Conservation (phyloP, 2,329 filamentous ascomycete species). For the Pseudogymnoascus pannorum region DNA sequence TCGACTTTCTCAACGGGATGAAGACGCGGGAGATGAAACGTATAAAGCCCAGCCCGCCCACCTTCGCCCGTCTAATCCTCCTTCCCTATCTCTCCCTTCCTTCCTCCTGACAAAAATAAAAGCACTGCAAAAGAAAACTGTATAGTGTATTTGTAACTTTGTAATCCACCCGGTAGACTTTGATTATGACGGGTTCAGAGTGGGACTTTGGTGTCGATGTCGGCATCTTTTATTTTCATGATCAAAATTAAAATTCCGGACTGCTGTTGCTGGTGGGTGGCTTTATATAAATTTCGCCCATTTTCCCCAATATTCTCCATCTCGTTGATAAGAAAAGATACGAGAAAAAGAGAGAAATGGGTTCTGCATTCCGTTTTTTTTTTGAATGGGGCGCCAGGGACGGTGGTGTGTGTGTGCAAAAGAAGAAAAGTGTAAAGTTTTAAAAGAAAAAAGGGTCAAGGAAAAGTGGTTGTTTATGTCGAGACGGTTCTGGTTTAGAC, state of each 20-base stretch:
- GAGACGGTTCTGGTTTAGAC: conserved; percentile 41
- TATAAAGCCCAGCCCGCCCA: not conserved
- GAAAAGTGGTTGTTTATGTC: not conserved
- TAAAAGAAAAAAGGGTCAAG: not conserved
- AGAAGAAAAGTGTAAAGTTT: not conserved
- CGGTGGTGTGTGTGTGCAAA: not conserved
- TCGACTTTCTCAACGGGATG: no score
- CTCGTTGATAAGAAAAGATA: no score
- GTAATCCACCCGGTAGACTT: no score
- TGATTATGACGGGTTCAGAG: no score
- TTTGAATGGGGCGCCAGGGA: not conserved
- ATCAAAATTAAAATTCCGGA: not conserved
- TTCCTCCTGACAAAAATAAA: not conserved
- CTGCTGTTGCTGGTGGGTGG: not conserved
- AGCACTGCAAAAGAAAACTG: not conserved
- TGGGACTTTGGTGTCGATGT: no score
- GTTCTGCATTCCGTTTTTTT: not conserved
- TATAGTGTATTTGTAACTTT: not conserved
- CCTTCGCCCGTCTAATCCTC: not conserved
- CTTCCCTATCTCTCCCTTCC: not conserved
- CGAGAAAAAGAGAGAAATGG: not conserved
- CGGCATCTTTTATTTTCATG: not conserved
- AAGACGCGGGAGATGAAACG: no score
- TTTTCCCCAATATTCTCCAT: no score
- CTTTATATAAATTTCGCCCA: not conserved